A percentile compares a stretch with the other conserved stretches of the same genome.
phyloP scores from a whole-genome alignment of 768 basidiomycete species.

The Collybiopsis luxurians region DNA sequence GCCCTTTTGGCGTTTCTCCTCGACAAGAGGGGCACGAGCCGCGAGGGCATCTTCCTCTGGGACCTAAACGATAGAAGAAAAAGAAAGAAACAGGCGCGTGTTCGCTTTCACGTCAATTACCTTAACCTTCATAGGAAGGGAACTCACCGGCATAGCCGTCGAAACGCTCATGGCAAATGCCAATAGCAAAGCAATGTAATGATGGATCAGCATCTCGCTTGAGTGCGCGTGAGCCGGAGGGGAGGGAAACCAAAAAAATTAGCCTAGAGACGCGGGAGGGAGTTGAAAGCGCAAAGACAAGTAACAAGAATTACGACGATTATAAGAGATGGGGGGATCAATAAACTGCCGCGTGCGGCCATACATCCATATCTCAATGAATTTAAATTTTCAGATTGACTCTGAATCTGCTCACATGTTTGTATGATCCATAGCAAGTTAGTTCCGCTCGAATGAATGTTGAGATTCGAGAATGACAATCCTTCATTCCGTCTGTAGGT shows the following conservation, averaged over 20 bases:
- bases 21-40: neutral
- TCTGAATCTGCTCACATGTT: too few species aligned
- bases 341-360: too few species aligned
- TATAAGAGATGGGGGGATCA: neutral
- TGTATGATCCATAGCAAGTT: too few species aligned
- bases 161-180: conserved; percentile 29
- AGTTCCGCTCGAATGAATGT: too few species aligned
- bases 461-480: too few species aligned
- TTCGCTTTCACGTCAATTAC: too few species aligned
- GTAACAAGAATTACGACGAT: neutral
- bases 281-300: too few species aligned
- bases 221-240: neutral
- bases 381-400: too few species aligned
- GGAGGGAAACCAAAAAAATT: neutral
- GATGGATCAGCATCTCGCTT: conserved; percentile 28
- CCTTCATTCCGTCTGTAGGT: too few species aligned
- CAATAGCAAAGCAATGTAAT: conserved; percentile 31
- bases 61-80: neutral
- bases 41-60: neutral
- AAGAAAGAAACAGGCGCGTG: neutral
- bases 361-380: too few species aligned
- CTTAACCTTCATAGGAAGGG: neutral
- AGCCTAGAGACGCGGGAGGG: neutral
- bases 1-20: neutral
- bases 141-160: conserved; percentile 37